phyloP scores from a whole-genome alignment of 148 eudicot genomes.

The Diospyros lotus region DNA sequence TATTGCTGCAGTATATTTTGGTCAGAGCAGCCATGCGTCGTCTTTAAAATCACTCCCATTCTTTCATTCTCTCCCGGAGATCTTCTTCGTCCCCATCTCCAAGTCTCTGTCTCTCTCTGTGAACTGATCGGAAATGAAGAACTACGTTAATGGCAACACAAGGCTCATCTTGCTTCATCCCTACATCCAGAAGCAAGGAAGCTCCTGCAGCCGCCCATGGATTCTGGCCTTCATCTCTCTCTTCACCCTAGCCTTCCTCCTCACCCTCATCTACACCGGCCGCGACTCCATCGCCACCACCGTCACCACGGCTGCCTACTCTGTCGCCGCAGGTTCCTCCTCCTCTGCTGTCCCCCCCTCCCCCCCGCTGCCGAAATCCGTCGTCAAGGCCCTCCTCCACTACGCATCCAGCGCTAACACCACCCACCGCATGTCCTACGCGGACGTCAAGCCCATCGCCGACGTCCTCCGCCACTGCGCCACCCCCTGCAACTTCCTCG shows the following conservation, averaged over 20 bases:
- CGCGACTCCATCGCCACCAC: slow-evolving; percentile 24
- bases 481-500: slow-evolving; percentile 49
- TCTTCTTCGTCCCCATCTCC: background rate
- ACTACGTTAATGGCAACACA: slow-evolving; percentile 33
- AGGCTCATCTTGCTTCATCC: slow-evolving; percentile 67
- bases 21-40: no score
- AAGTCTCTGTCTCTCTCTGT: background rate
- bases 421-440: slow-evolving; percentile 44
- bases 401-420: slow-evolving; percentile 52
- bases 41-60: slow-evolving; percentile 17
- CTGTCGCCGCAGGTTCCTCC: slow-evolving; percentile 4
- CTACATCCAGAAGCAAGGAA: slow-evolving; percentile 59
- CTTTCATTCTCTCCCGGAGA: background rate
- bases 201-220: slow-evolving; percentile 48
- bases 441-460: slow-evolving; percentile 47
- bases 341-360: background rate
- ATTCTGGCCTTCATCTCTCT: slow-evolving; percentile 46
- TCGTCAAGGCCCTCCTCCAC: slow-evolving; percentile 51
- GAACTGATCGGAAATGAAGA: slow-evolving; percentile 39
- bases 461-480: slow-evolving; percentile 47
- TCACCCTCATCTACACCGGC: slow-evolving; percentile 51
- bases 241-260: slow-evolving; percentile 44
- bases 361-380: slow-evolving; percentile 29
- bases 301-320: slow-evolving; percentile 12
- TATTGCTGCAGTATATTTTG: no score